These are phyloP conservation scores for Dovyalis caffra DNA, from an alignment of 345 rosid genomes.

Conservation along the genomic window DNA sequence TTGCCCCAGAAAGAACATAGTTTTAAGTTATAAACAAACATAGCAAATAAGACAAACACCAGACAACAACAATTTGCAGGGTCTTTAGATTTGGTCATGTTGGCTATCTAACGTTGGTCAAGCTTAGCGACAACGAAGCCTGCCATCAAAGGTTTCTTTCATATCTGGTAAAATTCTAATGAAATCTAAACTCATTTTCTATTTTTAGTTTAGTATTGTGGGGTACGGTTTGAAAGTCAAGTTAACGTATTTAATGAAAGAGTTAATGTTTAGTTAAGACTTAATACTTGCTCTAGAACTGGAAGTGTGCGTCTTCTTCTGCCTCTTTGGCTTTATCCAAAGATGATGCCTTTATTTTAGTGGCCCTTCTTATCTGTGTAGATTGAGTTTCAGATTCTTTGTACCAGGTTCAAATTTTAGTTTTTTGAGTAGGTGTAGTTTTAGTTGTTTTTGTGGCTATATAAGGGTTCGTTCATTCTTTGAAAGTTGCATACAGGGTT, in stretches of 20 bases:
- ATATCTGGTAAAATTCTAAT: conserved; percentile 1
- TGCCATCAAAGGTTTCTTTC: conserved; percentile 6
- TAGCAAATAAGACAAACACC: conserved; percentile 13
- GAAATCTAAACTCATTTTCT: neutral
- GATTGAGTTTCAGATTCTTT: conserved; percentile 3
- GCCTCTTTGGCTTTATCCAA: conserved; percentile 13
- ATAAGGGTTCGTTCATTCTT: conserved; percentile 15
- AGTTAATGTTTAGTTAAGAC: neutral
- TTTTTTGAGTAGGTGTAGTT: neutral
- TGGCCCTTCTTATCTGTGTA: conserved; percentile 9
- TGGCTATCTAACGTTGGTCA: neutral
- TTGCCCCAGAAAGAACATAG: neutral
- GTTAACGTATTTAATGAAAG: neutral
- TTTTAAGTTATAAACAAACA: neutral
- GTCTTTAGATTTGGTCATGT: neutral
- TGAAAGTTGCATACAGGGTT: neutral
- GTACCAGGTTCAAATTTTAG: neutral
- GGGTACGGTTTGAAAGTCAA: neutral
- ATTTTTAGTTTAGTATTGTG: neutral
- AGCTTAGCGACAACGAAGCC: neutral
- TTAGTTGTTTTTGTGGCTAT: neutral
- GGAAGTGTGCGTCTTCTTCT: neutral
- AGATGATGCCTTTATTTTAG: neutral
- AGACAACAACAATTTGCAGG: neutral
- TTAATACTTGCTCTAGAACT: neutral